A percentile compares a stretch with the other conserved stretches of the same genome.
Evolutionary conservation across 2,329 filamentous ascomycete genomes (phyloP).

Genomic region (Aspergillus glaucus): DNA sequence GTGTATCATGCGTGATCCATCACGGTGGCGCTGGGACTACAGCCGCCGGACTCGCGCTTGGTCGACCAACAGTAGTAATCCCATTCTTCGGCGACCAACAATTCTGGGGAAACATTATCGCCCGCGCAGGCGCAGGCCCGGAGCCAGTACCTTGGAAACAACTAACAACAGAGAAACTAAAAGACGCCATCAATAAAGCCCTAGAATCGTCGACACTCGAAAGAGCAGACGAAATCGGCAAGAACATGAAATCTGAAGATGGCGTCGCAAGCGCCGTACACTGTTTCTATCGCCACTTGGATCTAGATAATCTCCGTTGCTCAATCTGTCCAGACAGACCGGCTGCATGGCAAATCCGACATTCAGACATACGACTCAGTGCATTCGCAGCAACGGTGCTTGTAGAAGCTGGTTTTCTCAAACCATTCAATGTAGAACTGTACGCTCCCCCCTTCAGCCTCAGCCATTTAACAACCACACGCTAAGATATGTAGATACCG

Average conservation of each 20-base stretch:
- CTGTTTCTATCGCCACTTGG: constrained; percentile 65
- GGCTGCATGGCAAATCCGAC: constrained; percentile 69
- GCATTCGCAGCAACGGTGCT: constrained; percentile 66
- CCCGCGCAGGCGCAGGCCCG: constrained; percentile 65
- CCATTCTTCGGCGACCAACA: constrained; percentile 84
- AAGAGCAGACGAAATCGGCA: constrained; percentile 53
- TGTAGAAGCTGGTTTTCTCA: constrained; percentile 57
- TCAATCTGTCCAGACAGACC: constrained; percentile 59
- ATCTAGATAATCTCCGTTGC: constrained; percentile 63
- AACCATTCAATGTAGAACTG: constrained; percentile 67
- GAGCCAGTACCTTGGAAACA: constrained; percentile 63
- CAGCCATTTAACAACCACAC: constrained; percentile 2
- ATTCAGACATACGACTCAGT: constrained; percentile 62
- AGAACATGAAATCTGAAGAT: constrained; percentile 59
- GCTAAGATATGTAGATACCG: constrained; percentile 38
- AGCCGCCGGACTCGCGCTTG: constrained; percentile 74
- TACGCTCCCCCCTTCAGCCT: constrained; percentile 39
- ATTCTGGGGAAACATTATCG: constrained; percentile 75
- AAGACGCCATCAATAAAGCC: constrained; percentile 57
- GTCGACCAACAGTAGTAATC: constrained; percentile 73
- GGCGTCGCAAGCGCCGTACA: constrained; percentile 59
- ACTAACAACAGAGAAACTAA: constrained; percentile 60
- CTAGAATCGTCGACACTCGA: constrained; percentile 54
- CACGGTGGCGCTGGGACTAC: constrained; percentile 86
- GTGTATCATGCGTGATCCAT: constrained; percentile 75